phyloP scores from a whole-genome alignment of 2,329 filamentous ascomycete species.

The Aspergillus viridinutans region DNA sequence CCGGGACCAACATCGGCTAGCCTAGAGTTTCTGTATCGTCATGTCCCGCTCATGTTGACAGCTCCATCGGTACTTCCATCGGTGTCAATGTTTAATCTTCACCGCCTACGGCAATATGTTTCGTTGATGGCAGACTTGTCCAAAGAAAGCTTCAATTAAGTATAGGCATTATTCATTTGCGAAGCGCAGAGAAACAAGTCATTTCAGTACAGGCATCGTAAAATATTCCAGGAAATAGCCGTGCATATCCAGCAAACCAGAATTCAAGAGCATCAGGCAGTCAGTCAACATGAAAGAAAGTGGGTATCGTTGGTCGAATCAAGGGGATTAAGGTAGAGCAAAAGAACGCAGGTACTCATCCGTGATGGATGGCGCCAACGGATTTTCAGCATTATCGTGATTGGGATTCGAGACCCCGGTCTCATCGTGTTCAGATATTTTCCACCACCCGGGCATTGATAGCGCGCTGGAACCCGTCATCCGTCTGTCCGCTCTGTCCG shows the following conservation, averaged over 20 bases:
- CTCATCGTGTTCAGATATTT: conserved; percentile 61
- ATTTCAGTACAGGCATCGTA: background rate
- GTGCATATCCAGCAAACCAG: background rate
- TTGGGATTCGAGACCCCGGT: background rate
- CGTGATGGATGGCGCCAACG: conserved; percentile 6
- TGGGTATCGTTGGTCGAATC: conserved; percentile 29
- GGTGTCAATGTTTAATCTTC: background rate
- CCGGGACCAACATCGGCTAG: background rate
- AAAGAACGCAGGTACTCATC: background rate
- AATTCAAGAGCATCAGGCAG: background rate
- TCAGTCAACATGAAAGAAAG: conserved; percentile 19
- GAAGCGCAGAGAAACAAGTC: too few relatives aligned
- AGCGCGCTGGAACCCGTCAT: conserved; percentile 69
- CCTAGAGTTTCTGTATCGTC: background rate
- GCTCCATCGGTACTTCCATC: background rate
- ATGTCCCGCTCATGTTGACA: background rate
- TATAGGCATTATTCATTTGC: background rate
- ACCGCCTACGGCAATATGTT: background rate
- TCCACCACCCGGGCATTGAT: conserved; percentile 79
- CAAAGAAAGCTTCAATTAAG: background rate
- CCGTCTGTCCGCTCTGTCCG: conserved; percentile 27
- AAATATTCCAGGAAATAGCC: background rate
- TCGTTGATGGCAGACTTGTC: background rate
- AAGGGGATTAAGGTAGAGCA: conserved; percentile 6
- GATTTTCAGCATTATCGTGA: conserved; percentile 9